These are phyloP conservation scores for Xylaria telfairii DNA, from an alignment of 495 filamentous ascomycete genomes.

Conservation along the genomic window DNA sequence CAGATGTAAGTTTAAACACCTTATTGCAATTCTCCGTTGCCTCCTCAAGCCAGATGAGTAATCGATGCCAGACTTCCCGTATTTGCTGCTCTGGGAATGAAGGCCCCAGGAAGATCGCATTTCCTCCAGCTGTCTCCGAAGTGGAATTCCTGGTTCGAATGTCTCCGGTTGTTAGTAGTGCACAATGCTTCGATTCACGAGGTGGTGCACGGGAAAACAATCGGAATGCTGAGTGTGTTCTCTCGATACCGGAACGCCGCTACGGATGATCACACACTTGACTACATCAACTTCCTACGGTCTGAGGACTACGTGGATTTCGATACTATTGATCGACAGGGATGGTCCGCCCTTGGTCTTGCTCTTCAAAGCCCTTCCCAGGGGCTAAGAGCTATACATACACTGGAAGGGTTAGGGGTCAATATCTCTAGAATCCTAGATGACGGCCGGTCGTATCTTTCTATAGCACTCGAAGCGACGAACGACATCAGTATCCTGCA, in stretches of 20 bases:
- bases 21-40: neutral
- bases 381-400: neutral
- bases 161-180: neutral
- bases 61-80: neutral
- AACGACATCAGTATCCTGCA: neutral
- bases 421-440: conserved; percentile 3
- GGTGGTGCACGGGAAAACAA: neutral
- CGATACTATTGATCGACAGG: neutral
- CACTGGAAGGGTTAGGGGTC: neutral
- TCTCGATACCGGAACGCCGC: neutral
- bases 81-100: neutral
- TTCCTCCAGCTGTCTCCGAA: neutral
- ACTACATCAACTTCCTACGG: neutral
- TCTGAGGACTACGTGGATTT: neutral
- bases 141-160: neutral
- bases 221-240: neutral
- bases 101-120: neutral
- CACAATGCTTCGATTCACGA: neutral
- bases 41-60: no score
- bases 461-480: neutral
- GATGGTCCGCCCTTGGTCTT: neutral
- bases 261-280: neutral
- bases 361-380: neutral
- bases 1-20: neutral
- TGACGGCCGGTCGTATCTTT: neutral